A percentile compares a stretch with the other conserved stretches of the same genome.
phyloP scores from a whole-genome alignment of 768 basidiomycete species.

The Mycena maculata region DNA sequence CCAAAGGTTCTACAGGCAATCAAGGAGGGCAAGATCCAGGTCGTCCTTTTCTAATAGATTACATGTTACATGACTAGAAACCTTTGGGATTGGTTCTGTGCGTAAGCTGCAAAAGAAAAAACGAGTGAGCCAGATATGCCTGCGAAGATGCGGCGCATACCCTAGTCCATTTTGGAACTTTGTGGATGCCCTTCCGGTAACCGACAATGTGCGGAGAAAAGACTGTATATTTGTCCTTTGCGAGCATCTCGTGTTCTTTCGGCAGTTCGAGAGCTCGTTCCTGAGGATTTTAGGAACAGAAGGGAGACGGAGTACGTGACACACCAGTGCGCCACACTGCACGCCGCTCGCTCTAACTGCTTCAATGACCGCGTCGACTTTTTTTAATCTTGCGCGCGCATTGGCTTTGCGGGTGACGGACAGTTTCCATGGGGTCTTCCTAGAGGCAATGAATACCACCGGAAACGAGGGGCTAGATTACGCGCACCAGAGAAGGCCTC shows the following conservation, averaged over 20 bases:
- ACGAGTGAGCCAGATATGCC: slow-evolving; percentile 11
- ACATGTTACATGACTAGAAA: slow-evolving; percentile 64
- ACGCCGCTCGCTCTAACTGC: slow-evolving; percentile 87
- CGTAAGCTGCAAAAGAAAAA: slow-evolving; percentile 68
- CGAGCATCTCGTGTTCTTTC: slow-evolving; percentile 92
- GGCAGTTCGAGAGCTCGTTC: slow-evolving; percentile 83
- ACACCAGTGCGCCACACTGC: slow-evolving; percentile 77
- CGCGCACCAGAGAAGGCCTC: slow-evolving; percentile 88
- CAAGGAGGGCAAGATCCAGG: slow-evolving; percentile 76
- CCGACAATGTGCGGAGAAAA: slow-evolving; percentile 77
- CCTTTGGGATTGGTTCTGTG: slow-evolving; percentile 90
- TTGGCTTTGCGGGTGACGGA: slow-evolving; percentile 94
- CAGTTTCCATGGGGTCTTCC: slow-evolving; percentile 96
- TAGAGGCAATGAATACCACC: slow-evolving; percentile 46
- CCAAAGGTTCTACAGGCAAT: slow-evolving; percentile 71
- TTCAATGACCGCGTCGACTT: slow-evolving; percentile 93
- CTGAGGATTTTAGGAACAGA: slow-evolving; percentile 50
- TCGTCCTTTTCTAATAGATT: slow-evolving; percentile 77
- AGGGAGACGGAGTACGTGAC: neutral
- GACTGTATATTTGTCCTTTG: slow-evolving; percentile 95
- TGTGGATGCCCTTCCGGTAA: slow-evolving; percentile 96
- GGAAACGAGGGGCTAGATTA: neutral
- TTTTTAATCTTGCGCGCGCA: slow-evolving; percentile 87
- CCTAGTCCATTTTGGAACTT: slow-evolving; percentile 97
- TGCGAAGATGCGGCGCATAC: slow-evolving; percentile 57